Evolutionary conservation across 805 yeast species (phyloP).

Genomic region (Candida fluviatilis): DNA sequence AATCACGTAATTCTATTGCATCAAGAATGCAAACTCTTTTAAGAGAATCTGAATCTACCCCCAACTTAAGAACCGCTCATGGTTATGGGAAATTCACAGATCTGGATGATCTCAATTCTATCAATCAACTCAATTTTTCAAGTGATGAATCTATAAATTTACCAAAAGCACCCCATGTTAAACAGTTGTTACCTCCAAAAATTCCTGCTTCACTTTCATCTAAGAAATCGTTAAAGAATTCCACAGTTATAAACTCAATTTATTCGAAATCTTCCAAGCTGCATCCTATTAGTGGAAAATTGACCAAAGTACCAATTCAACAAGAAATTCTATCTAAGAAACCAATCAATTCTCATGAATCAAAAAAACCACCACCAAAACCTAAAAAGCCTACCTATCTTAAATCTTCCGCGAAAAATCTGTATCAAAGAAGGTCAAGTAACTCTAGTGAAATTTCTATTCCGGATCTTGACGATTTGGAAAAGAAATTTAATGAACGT

Average conservation of each 20-base stretch:
- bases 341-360: neutral
- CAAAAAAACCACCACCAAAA: conserved; percentile 52
- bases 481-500: conserved; percentile 50
- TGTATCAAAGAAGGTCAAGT: conserved; percentile 24
- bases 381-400: conserved; percentile 62
- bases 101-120: conserved; percentile 29
- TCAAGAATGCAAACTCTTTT: conserved; percentile 51
- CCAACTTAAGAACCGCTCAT: conserved; percentile 60
- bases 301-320: too few relatives aligned
- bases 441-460: conserved; percentile 39
- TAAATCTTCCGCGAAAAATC: conserved; percentile 24
- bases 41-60: conserved; percentile 34
- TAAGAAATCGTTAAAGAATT: conserved; percentile 2
- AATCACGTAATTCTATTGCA: conserved; percentile 39
- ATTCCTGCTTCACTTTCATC: conserved; percentile 31
- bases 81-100: conserved; percentile 82
- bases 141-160: conserved; percentile 1
- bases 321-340: neutral
- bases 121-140: conserved; percentile 16
- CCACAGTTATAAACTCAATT: neutral
- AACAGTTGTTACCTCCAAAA: conserved; percentile 26
- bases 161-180: conserved; percentile 3
- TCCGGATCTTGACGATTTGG: conserved; percentile 57
- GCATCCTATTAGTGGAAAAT: too few relatives aligned
- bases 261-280: neutral